phyloP scores from a whole-genome alignment of 495 filamentous ascomycete species.

The Daldinia loculata region DNA sequence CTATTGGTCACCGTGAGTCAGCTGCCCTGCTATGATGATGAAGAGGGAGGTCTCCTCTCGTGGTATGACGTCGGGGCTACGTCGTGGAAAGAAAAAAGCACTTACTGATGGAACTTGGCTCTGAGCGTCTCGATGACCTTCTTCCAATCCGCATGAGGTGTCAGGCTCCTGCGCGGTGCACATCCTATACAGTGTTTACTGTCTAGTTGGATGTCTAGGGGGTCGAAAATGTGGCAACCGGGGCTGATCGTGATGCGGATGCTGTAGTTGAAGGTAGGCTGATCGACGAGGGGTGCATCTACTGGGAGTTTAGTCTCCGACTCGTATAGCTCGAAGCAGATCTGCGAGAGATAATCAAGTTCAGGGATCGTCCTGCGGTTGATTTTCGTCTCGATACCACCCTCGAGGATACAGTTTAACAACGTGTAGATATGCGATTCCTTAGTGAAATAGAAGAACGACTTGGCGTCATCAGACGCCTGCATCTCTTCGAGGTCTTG shows the following conservation, averaged over 20 bases:
- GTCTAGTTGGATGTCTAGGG: conserved; percentile 93
- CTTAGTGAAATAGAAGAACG: conserved; percentile 98
- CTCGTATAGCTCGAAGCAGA: conserved; percentile 97
- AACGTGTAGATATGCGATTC: conserved; percentile 98
- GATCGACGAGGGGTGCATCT: conserved; percentile 52
- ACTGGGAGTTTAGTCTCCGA: conserved; percentile 73
- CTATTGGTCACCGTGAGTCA: conserved; percentile 53
- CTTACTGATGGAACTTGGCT: conserved; percentile 93
- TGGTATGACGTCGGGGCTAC: conserved; percentile 21
- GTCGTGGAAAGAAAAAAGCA: conserved; percentile 20
- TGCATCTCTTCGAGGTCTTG: conserved; percentile 97
- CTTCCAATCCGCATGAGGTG: conserved; percentile 94
- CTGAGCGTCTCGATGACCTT: conserved; percentile 91
- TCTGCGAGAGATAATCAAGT: conserved; percentile 96
- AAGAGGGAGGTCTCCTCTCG: conserved; percentile 1
- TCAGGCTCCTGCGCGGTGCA: conserved; percentile 86
- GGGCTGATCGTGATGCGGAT: conserved; percentile 96
- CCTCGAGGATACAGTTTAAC: conserved; percentile 96
- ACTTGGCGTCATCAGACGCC: conserved; percentile 89
- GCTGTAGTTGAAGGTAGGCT: conserved; percentile 80
- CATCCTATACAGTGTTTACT: conserved; percentile 94
- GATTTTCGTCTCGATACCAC: conserved; percentile 90
- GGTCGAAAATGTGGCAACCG: conserved; percentile 94
- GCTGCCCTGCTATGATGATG: conserved; percentile 9
- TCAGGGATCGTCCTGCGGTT: conserved; percentile 92